Conservation (phyloP, 139 green algal genomes). For the Marvania coccoides region DNA sequence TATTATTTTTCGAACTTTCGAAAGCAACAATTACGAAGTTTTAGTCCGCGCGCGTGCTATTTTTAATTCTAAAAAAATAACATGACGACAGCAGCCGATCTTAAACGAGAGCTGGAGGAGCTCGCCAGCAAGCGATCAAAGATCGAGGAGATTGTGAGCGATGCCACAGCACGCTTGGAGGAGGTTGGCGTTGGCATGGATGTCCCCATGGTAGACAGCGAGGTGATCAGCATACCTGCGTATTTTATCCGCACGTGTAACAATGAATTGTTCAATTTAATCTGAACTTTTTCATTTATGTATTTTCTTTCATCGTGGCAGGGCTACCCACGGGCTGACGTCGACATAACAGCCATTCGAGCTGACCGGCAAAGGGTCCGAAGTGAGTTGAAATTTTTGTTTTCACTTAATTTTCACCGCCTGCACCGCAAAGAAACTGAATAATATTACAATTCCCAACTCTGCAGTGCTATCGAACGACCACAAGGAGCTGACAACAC, state of each 20-base stretch:
- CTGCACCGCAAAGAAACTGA: background rate
- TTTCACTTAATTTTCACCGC: background rate
- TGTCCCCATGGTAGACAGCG: slow-evolving; percentile 50
- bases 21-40: too few relatives aligned
- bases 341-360: slow-evolving; percentile 61
- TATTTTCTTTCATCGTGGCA: slow-evolving; percentile 15
- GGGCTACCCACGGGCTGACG: slow-evolving; percentile 71
- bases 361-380: slow-evolving; percentile 53
- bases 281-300: background rate
- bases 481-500: slow-evolving; percentile 54
- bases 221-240: slow-evolving; percentile 53
- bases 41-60: too few relatives aligned
- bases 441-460: background rate
- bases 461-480: slow-evolving; percentile 67
- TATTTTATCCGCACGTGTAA: too few relatives aligned
- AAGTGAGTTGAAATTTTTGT: slow-evolving; percentile 5
- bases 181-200: slow-evolving; percentile 45
- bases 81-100: too few relatives aligned
- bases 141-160: slow-evolving; percentile 47
- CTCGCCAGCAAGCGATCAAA: slow-evolving; percentile 20
- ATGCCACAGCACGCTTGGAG: slow-evolving; percentile 33
- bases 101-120: slow-evolving; percentile 40
- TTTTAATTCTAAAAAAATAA: too few relatives aligned
- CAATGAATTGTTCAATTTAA: too few relatives aligned
- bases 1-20: too few relatives aligned